Evolutionary conservation across 306 rosid species (phyloP), one percentile per base, ranked within the genome.

Genomic region (Coriaria nepalensis): DNA sequence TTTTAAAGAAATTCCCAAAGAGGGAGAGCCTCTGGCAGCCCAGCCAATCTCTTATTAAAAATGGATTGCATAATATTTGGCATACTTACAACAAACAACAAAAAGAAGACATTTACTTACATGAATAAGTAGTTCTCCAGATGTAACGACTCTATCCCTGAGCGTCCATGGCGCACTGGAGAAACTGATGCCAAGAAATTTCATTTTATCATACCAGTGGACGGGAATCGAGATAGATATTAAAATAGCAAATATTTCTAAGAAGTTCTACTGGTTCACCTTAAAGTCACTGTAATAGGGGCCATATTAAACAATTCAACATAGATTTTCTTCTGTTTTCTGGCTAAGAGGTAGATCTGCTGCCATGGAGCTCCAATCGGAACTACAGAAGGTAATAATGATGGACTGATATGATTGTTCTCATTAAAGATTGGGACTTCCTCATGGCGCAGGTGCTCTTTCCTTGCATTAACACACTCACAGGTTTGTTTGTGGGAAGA

Each of bases 341-440:
- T 77, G 33, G 97, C 93, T 65, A 81, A 58, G 63, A 81, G 82
- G 68, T 77, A 75, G 53, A 90, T 86, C 64, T 84, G 74, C 73
- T 90, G 97, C 97, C 95, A 90, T 13, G 95, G 95, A 63, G 97
- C 87, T 58, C 97, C 97, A 60, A 90, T 84, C 37, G 95, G 95
- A 74, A 81, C 71, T 29, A 84, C 55, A 13, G 77, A 66, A 75
- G 92, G 94, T n/a, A n/a, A n/a, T 43, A 81, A 65, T 34, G 77
- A 65, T 15, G 50, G 59, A 59, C 51, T 57, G 12, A 37, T 53
- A 49, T 65, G 70, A 6, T 69, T 50, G 35, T 62, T 56, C 65
- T 65, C 75, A 73, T 46, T 50, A 37, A 67, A 46, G 44, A 49
- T 32, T 5, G 86, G 71, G 63, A 63, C 59, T 64, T 60, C 36